phyloP scores from a whole-genome alignment of 805 yeast species.

The Sugiyamaella smithiae region DNA sequence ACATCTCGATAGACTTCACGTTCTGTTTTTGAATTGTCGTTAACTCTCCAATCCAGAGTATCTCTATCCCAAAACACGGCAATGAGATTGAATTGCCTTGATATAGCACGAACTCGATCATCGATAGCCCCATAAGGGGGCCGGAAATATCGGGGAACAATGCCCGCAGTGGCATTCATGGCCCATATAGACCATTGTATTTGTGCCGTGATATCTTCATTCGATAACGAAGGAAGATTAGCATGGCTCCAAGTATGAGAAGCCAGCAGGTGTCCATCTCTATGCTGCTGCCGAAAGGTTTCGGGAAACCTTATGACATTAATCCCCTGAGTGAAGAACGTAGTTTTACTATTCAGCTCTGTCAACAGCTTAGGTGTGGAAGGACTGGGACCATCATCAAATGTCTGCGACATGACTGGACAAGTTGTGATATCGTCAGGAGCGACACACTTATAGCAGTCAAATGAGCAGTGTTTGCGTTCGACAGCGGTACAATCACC shows the following conservation, averaged over 20 bases:
- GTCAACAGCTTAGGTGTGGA: constrained; percentile 60
- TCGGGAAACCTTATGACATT: constrained; percentile 78
- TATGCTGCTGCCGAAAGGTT: constrained; percentile 54
- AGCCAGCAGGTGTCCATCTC: constrained; percentile 74
- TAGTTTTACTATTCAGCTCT: constrained; percentile 54
- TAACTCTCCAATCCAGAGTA: constrained; percentile 84
- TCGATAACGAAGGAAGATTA: constrained; percentile 70
- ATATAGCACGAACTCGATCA: constrained; percentile 74
- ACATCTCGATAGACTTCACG: constrained; percentile 56
- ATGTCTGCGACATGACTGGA: constrained; percentile 73
- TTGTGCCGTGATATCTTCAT: constrained; percentile 84
- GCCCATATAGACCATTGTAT: constrained; percentile 97
- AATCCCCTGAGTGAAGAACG: constrained; percentile 83
- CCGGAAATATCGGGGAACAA: constrained; percentile 87
- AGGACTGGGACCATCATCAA: constrained; percentile 92
- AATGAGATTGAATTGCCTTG: constrained; percentile 81
- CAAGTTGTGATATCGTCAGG: constrained; percentile 78
- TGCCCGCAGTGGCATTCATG: constrained; percentile 88
- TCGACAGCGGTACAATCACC: constrained; percentile 56
- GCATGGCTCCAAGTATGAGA: constrained; percentile 94
- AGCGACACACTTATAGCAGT: constrained; percentile 75
- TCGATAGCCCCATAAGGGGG: constrained; percentile 98
- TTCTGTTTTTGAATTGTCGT: constrained; percentile 50
- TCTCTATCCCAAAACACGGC: constrained; percentile 90
- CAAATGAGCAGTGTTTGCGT: constrained; percentile 71